Base-by-base conservation (phyloP, 257 asterid species). In the Rubia yunnanensis region DNA sequence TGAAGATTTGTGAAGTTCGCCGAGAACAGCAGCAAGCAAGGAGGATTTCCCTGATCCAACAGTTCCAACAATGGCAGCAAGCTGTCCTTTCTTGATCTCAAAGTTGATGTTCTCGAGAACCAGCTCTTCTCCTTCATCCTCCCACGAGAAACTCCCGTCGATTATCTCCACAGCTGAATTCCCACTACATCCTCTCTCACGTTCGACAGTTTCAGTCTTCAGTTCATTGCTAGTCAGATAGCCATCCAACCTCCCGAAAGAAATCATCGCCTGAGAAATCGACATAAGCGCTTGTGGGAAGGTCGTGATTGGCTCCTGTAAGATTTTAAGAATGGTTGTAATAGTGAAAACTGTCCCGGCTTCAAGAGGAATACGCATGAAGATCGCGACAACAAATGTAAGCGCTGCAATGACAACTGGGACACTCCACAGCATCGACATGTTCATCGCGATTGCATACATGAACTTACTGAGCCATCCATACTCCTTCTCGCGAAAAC, bases 1-100 rank as follows among this genome's bases (percentile, higher is more conserved):
- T 5, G 89, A 84, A 17, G 69, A 31, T 77, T 76, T 85, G 23
- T 73, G 82, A 46, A 88, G 85, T 74, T 88, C 96, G 18, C 96
- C 96, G 4, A 88, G 88, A 61, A 86, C 76, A 10, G 91, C 75
- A 46, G 94, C 91, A 64, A 88, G 57, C 26, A 88, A 62, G 34
- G 96, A 85, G 54, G 96, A 86, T 54, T 88, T 88, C 57, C 94
- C 96, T 0, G 96, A 88, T 71, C 94, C 96, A 53, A 88, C 96
- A 1, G 84, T 88, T 60, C 96, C 96, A 71, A 88, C 94, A 71
- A 88, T 75, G 14, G 96, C 94, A 7, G 94, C 86, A 27, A 88
- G 82, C 78, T 88, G 81, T n/a, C 96, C 94, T 80, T 78, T 86
- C 75, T 22, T 81, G 5, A 88, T 74, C 77, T 81, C 77, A 15